Evolutionary conservation across 257 asterid genomes (phyloP).

Genomic region (Capsicum pubescens): DNA sequence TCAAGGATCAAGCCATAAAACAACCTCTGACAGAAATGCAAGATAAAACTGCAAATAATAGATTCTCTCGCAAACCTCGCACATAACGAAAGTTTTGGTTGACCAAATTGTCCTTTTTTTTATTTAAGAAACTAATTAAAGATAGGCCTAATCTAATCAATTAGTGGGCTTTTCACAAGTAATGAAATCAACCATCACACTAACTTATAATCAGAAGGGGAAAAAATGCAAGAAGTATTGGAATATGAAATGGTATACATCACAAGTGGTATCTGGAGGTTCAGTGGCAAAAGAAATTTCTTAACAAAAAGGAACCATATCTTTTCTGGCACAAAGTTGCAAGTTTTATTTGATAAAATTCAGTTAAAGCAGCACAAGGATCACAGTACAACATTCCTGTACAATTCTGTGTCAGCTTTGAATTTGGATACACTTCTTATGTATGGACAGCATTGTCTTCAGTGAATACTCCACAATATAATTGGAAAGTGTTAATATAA

Average conservation of each 20-base stretch:
- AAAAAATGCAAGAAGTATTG: background rate
- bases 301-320: constrained; percentile 1
- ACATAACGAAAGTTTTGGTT: no score
- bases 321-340: constrained; percentile 9
- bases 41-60: no score
- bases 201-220: background rate
- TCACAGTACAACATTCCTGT: constrained; percentile 24
- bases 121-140: background rate
- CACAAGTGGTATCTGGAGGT: background rate
- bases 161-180: background rate
- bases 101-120: no score
- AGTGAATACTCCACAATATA: constrained; percentile 8
- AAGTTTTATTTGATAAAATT: constrained; percentile 9
- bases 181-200: background rate
- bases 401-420: constrained; percentile 26
- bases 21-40: no score
- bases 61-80: no score
- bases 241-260: background rate
- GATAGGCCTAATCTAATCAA: background rate
- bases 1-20: no score
- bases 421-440: background rate
- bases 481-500: background rate
- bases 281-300: background rate
- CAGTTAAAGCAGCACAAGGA: constrained; percentile 20
- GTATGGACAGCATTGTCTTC: constrained; percentile 26